Base-by-base conservation (phyloP, 2,329 filamentous ascomycete genomes). In the Hansfordia pulvinata region DNA sequence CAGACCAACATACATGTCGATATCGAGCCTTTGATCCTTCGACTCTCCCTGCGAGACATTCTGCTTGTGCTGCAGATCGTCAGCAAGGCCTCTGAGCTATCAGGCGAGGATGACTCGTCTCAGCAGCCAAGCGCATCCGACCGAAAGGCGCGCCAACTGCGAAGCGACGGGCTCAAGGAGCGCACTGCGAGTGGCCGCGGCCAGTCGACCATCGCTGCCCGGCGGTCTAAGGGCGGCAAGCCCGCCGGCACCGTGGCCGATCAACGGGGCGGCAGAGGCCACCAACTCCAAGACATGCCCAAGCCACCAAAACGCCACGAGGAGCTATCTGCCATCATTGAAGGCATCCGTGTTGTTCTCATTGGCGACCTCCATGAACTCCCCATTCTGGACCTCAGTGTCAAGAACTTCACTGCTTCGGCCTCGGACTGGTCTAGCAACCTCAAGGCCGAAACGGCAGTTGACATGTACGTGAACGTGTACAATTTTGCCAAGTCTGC, bases 401-500 rank as follows among this genome's bases (percentile, higher is more conserved):
- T 98, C 41, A 93, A 93, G 54, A 76, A 77, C 28, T 96, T 96
- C 44, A 80, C 73, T 5, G 69, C 88, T 3, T 74, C 79, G 23
- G 82, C 92, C 4, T 74, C 79, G 37, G 84, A 98, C 46, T 99
- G 90, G 90, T 88, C 88, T 2, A 77, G 76, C 5, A 78, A 76
- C 13, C 64, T 98, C 50, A 85, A 76, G 42, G 88, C 83, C 0
- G 84, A 94, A 45, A 81, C 84, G 0, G 79, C 73, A n/a, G 76
- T 98, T 25, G 84, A 94, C 35, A 84, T 88, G 36, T 93, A 93
- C 51, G 71, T 92, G 41, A 98, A 96, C 43, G 78, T 98, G 15
- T 98, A 93, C 62, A 98, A 98, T 53, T 98, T 98, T 54, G 90
- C 90, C 10, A 98, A 98, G 50, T 98, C 90, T 0, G 84, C 85